Base-by-base conservation (phyloP, 257 asterid genomes). In the Solanum habrochaites region DNA sequence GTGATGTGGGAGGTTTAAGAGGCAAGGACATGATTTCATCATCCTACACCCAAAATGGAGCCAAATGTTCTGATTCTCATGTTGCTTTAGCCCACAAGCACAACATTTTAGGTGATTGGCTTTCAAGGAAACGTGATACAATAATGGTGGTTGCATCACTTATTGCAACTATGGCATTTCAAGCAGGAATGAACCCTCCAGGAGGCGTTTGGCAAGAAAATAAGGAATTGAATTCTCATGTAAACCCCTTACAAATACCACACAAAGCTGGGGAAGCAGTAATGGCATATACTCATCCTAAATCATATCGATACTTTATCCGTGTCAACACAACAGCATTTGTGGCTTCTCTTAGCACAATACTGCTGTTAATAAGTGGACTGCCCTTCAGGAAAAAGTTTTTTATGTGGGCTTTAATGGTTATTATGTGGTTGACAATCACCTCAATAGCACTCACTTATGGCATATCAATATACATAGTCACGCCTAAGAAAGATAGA, bases 261-360 rank as follows among this genome's bases (percentile, higher is more conserved):
- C 85, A 84, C 25, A 4, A 3, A 13, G 88, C 89, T 2, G 90
- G 90, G 27, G 29, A 16, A 23, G 66, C 92, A 1, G 7, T 89
- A 32, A 8, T 85, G 32, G 88, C 92, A 18, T 16, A 42, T 37
- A 87, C 58, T 18, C 16, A 66, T 3, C 84, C 82, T 1, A 3
- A 0, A 0, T 7, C 4, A 0, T 89, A 88, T 75, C 5, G 3
- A 10, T 2, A 1, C 2, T 82, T 91, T 8, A 40, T 88, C 35
- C 62, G 75, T 35, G 23, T 43, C 14, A 89, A 88, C 71, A 87
- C 90, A 2, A 82, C 21, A 27, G 81, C 88, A 14, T 93, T 91
- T 75, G 75, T 93, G 9, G 90, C 93, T 7, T 91, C 95, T 23
- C 91, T 90, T 16, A 85, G 89, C 88, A 86, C 87, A 87, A 91